phyloP scores from a whole-genome alignment of 441 rosid genomes.

The Flueggea neowawraea region DNA sequence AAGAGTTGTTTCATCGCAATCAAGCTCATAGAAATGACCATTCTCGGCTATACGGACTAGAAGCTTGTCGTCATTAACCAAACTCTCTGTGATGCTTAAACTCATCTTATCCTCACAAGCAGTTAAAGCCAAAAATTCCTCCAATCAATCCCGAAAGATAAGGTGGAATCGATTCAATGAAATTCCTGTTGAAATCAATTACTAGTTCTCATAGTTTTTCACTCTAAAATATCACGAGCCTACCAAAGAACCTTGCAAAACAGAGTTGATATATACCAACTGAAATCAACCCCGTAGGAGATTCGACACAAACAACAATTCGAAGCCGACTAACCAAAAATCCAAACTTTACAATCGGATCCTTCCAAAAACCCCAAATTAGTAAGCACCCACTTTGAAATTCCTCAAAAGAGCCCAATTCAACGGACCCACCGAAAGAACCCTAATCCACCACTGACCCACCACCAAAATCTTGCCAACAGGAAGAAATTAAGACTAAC shows the following conservation, averaged over 20 bases:
- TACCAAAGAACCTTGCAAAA: constrained; percentile 13
- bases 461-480: too few relatives aligned
- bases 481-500: too few relatives aligned
- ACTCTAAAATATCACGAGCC: neutral
- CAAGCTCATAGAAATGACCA: constrained; percentile 74
- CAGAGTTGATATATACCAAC: constrained; percentile 8
- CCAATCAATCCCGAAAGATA: constrained; percentile 7
- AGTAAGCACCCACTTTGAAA: too few relatives aligned
- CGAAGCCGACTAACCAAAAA: too few relatives aligned
- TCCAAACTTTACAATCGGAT: too few relatives aligned
- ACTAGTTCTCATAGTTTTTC: constrained; percentile 12
- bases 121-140: constrained; percentile 6
- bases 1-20: constrained; percentile 57
- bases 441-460: too few relatives aligned
- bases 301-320: neutral
- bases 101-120: constrained; percentile 55
- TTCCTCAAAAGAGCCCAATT: too few relatives aligned
- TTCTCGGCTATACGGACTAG: constrained; percentile 84
- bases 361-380: too few relatives aligned
- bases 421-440: too few relatives aligned
- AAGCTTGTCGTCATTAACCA: constrained; percentile 62
- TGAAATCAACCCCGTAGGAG: neutral
- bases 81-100: constrained; percentile 49
- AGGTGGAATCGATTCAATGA: neutral
- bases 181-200: constrained; percentile 5